These are phyloP conservation scores for Eruca vesicaria DNA, from an alignment of 441 rosid species.

Conservation along the genomic window DNA sequence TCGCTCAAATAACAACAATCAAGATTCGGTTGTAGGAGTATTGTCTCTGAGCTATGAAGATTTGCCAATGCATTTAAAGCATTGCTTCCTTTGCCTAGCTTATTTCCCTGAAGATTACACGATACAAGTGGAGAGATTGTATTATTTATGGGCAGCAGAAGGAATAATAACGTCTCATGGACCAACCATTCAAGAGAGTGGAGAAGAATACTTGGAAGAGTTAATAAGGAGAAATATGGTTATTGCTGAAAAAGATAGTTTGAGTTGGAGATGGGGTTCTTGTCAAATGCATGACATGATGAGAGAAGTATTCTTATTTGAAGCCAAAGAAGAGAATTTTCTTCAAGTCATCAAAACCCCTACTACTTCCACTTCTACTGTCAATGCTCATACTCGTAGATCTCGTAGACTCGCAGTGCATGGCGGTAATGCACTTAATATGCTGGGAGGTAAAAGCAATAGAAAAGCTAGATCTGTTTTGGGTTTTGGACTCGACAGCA, in stretches of 20 bases:
- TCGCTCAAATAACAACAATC: not conserved
- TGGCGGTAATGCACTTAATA: not conserved
- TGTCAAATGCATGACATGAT: conserved; percentile 42
- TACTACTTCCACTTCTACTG: not conserved
- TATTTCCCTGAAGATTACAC: conserved; percentile 33
- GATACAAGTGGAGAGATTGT: not conserved
- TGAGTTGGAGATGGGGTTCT: not conserved
- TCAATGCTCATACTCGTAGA: not conserved
- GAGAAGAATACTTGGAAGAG: conserved; percentile 24
- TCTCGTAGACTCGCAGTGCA: conserved; percentile 21
- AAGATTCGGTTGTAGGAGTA: not conserved
- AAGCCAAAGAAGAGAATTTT: conserved; percentile 28
- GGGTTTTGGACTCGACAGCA: not conserved
- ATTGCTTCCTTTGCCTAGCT: conserved; percentile 39
- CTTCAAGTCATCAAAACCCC: not conserved
- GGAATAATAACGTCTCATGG: conserved; percentile 4
- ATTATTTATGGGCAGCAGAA: conserved; percentile 34
- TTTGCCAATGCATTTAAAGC: conserved; percentile 31
- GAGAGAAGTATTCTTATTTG: conserved; percentile 36
- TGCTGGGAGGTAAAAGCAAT: not conserved
- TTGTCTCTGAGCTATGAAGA: no score
- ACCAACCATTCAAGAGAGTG: conserved; percentile 14
- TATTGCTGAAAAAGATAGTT: not conserved
- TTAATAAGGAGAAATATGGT: conserved; percentile 21
- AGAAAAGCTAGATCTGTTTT: conserved; percentile 22